Evolutionary conservation across 306 rosid species (phyloP), one percentile per base, ranked within the genome.

Genomic region (Medicago truncatula): DNA sequence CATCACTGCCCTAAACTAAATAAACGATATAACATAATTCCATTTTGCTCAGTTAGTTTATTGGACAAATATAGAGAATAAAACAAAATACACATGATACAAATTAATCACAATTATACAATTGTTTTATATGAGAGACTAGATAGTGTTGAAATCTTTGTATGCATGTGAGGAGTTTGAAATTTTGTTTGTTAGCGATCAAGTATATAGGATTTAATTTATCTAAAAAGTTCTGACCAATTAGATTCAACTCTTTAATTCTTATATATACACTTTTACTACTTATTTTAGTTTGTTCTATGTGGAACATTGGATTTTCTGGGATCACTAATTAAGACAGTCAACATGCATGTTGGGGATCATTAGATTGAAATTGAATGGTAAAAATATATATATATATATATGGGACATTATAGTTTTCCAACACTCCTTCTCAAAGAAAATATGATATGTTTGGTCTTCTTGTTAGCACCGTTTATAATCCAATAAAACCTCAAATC

Each of bases 1-100:
- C 83, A 80, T 77, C 86, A 60, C 70, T 75, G 10, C 67, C 76
- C 43, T 5, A 61, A 61, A 61, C n/a, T 20, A 15, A 20, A 31
- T 23, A 75, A 57, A 67, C 58, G 38, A 49, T 31, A 21, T 21
- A 28, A 4, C 1, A 56, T 43, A 53, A 53, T 71, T 71, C 76
- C 76, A 50, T n/a, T 43, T 41, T 46, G 39, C 56, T 67, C 54
- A 13, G 17, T 8, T 43, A 13, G 12, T 43, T 67, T 25, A 20
- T 43, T 20, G 7, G 39, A 43, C 34, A 17, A 40, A 17, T 17
- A 62, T 8, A 66, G 2, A 5, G n/a, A 10, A 17, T 9, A 40
- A 38, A 63, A 39, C 15, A 65, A 65, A 65, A 17, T 15, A 2
- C 7, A 56, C 0, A 61, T 60, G 1, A 28, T 13, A 2, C 10